Percentiles rank a stretch among this genome's conserved stretches.
Conservation (phyloP, 768 basidiomycete species). For the Aureoboletus auriporus region DNA sequence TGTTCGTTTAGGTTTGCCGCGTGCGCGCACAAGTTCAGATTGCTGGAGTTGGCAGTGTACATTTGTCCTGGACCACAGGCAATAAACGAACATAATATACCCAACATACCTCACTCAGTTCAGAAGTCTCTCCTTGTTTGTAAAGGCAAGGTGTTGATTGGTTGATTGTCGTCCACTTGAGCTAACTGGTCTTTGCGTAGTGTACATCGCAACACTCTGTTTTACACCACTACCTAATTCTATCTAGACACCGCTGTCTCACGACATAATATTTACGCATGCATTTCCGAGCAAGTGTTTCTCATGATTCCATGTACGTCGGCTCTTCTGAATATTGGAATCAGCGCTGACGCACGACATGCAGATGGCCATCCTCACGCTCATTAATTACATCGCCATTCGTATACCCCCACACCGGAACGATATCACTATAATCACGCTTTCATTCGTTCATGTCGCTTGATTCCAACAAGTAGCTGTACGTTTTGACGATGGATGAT, state of each 20-base stretch:
- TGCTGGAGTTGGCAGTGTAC: conserved; percentile 71
- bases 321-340: background rate
- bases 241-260: conserved; percentile 21
- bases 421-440: conserved; percentile 22
- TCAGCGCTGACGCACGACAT: conserved; percentile 1
- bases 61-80: conserved; percentile 70
- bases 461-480: conserved; percentile 14
- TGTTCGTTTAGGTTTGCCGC: conserved; percentile 59
- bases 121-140: conserved; percentile 10
- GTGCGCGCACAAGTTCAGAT: conserved; percentile 73
- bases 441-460: conserved; percentile 22
- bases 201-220: conserved; percentile 26
- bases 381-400: conserved; percentile 18
- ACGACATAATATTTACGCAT: conserved; percentile 27
- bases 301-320: conserved; percentile 24
- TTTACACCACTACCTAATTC: conserved; percentile 23
- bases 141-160: conserved; percentile 18
- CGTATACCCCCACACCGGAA: conserved; percentile 27
- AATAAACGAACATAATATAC: conserved; percentile 34
- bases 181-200: conserved; percentile 13
- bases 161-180: background rate
- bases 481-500: conserved; percentile 1
- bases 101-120: no score
- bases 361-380: conserved; percentile 28
- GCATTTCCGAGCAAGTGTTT: conserved; percentile 26